These are phyloP conservation scores for Colletotrichum chlorophyti DNA, from an alignment of 2,329 filamentous ascomycete genomes.

Conservation along the genomic window DNA sequence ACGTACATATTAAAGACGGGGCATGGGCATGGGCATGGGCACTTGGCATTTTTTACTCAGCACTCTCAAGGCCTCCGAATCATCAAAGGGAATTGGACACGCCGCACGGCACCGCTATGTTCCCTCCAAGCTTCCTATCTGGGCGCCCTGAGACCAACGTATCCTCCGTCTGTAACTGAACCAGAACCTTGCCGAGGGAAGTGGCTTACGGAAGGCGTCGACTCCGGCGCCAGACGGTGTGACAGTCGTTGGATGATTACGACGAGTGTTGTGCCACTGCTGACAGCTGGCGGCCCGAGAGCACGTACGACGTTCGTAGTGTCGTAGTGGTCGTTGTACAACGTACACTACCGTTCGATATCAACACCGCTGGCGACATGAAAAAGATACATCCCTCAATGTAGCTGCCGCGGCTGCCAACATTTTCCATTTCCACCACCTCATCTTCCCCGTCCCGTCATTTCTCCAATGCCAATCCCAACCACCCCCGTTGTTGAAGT, in stretches of 20 bases:
- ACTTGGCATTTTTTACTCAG: too few relatives aligned
- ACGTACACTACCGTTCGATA: too few relatives aligned
- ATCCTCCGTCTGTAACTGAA: slow-evolving; percentile 19
- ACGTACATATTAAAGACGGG: too few relatives aligned
- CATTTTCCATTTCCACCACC: not conserved
- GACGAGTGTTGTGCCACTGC: slow-evolving; percentile 3
- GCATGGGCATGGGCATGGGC: too few relatives aligned
- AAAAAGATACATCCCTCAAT: not conserved
- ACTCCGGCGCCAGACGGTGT: slow-evolving; percentile 23
- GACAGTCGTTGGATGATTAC: slow-evolving; percentile 18
- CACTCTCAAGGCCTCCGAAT: too few relatives aligned
- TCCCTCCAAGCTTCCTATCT: slow-evolving; percentile 1
- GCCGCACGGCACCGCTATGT: slow-evolving; percentile 13
- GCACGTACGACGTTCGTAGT: too few relatives aligned
- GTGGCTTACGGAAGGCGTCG: slow-evolving; percentile 13
- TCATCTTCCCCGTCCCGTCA: not conserved
- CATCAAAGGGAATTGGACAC: not conserved
- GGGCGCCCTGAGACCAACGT: slow-evolving; percentile 5
- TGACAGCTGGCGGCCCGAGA: too few relatives aligned
- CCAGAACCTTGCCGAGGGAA: slow-evolving; percentile 27
- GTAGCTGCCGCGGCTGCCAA: not conserved
- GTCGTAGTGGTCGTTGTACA: too few relatives aligned
- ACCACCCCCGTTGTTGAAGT: not conserved
- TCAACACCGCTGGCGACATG: too few relatives aligned
- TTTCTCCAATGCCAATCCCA: slow-evolving; percentile 3